Evolutionary conservation across 2,329 filamentous ascomycete genomes (phyloP).

Genomic region (Dactylonectria estremocensis): DNA sequence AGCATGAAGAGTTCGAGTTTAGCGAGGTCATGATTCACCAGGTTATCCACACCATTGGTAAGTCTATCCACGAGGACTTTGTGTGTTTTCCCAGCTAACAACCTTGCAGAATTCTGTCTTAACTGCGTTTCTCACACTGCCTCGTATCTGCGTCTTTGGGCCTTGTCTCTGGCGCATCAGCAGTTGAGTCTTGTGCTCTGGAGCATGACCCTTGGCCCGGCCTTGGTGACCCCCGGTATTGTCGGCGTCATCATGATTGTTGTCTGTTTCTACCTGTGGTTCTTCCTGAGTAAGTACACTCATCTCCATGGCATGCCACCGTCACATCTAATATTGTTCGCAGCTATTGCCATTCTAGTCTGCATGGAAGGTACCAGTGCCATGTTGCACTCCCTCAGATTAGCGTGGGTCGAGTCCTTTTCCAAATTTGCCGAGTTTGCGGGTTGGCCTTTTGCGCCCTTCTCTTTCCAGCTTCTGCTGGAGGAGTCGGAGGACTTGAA

Average conservation of each 20-base stretch:
- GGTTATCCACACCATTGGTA: constrained; percentile 98
- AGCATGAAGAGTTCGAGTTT: constrained; percentile 98
- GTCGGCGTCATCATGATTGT: constrained; percentile 86
- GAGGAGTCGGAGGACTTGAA: constrained; percentile 83
- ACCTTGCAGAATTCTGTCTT: constrained; percentile 87
- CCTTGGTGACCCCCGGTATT: constrained; percentile 77
- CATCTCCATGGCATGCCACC: background rate
- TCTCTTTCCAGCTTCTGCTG: constrained; percentile 87
- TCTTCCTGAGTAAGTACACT: constrained; percentile 75
- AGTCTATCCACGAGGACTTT: constrained; percentile 51
- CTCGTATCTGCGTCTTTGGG: constrained; percentile 98
- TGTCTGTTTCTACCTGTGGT: constrained; percentile 89
- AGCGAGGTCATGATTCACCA: constrained; percentile 99
- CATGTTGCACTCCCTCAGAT: constrained; percentile 91
- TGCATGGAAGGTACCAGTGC: constrained; percentile 97
- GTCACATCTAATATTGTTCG: constrained; percentile 43
- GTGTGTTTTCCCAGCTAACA: constrained; percentile 48
- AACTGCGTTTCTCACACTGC: constrained; percentile 99
- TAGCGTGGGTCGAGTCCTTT: constrained; percentile 98
- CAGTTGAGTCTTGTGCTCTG: constrained; percentile 97
- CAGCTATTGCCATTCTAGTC: constrained; percentile 77
- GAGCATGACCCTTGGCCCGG: constrained; percentile 91
- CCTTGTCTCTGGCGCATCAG: constrained; percentile 95
- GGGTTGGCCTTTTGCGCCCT: constrained; percentile 88
- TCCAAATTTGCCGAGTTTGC: constrained; percentile 97